These are phyloP conservation scores for Fusarium armeniacum DNA, from an alignment of 2,329 filamentous ascomycete species.

Conservation along the genomic window DNA sequence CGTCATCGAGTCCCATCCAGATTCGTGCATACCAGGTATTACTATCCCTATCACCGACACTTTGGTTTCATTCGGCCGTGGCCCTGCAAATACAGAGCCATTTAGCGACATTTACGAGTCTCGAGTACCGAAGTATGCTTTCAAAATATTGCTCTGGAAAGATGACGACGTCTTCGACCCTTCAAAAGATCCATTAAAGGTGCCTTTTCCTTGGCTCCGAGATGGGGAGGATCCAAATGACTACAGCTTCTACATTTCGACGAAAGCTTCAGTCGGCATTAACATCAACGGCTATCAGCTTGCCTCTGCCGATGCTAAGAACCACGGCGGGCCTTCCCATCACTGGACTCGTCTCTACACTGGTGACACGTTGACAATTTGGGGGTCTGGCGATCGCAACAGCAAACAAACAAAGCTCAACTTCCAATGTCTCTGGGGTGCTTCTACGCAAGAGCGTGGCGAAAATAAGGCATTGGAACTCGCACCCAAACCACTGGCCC, in stretches of 20 bases:
- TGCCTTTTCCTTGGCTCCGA: constrained; percentile 62
- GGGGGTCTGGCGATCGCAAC: constrained; percentile 62
- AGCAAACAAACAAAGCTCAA: constrained; percentile 61
- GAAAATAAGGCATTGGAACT: constrained; percentile 51
- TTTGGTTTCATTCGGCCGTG: constrained; percentile 83
- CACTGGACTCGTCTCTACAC: constrained; percentile 79
- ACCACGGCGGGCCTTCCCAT: constrained; percentile 67
- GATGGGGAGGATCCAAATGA: constrained; percentile 62
- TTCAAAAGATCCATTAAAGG: constrained; percentile 66
- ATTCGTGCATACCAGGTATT: constrained; percentile 74
- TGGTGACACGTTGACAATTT: constrained; percentile 83
- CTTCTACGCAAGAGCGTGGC: constrained; percentile 61
- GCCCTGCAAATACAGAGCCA: constrained; percentile 74
- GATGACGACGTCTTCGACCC: constrained; percentile 75
- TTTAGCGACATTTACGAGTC: constrained; percentile 74
- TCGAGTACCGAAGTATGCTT: constrained; percentile 84
- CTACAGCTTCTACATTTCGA: constrained; percentile 81
- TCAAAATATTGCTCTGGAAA: constrained; percentile 82
- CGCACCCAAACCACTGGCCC: constrained; percentile 58
- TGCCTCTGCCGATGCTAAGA: constrained; percentile 66
- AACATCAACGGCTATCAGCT: constrained; percentile 80
- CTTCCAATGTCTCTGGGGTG: constrained; percentile 70
- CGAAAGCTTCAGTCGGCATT: constrained; percentile 82
- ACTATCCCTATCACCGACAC: constrained; percentile 75
- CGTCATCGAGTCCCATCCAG: constrained; percentile 73